These are phyloP conservation scores for Colletotrichum orchidophilum DNA, from an alignment of 2,329 filamentous ascomycete species.

Conservation along the genomic window DNA sequence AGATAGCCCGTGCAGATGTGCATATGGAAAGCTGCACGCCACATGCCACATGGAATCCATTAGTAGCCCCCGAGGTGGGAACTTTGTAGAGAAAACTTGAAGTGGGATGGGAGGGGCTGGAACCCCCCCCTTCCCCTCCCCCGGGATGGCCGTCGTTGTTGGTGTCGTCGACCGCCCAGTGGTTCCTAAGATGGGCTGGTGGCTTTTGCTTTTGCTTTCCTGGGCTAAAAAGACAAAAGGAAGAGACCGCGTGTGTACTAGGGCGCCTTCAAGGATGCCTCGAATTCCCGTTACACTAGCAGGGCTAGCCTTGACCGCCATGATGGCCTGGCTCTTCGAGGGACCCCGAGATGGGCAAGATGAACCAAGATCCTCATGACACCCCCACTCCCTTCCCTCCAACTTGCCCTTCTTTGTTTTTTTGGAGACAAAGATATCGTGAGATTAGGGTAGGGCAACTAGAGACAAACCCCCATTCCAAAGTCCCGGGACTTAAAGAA, in stretches of 20 bases:
- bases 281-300: conserved; percentile 1
- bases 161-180: not conserved
- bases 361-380: conserved; percentile 8
- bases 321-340: conserved; percentile 15
- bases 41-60: not conserved
- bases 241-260: conserved; percentile 5
- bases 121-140: not conserved
- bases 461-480: not conserved
- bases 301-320: not conserved
- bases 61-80: not conserved
- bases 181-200: not conserved
- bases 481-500: conserved; percentile 12
- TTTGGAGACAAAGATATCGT: conserved; percentile 24
- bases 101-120: not conserved
- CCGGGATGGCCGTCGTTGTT: conserved; percentile 4
- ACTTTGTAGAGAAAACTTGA: too few relatives aligned
- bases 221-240: not conserved
- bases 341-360: not conserved
- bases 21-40: conserved; percentile 9
- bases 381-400: conserved; percentile 18
- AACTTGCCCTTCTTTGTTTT: conserved; percentile 1
- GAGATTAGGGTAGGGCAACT: conserved; percentile 29
- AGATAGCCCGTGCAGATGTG: conserved; percentile 3
- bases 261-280: not conserved
- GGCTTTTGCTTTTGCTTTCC: not conserved